Evolutionary conservation across 2,329 filamentous ascomycete species (phyloP).

Genomic region (Diaporthe australafricana): DNA sequence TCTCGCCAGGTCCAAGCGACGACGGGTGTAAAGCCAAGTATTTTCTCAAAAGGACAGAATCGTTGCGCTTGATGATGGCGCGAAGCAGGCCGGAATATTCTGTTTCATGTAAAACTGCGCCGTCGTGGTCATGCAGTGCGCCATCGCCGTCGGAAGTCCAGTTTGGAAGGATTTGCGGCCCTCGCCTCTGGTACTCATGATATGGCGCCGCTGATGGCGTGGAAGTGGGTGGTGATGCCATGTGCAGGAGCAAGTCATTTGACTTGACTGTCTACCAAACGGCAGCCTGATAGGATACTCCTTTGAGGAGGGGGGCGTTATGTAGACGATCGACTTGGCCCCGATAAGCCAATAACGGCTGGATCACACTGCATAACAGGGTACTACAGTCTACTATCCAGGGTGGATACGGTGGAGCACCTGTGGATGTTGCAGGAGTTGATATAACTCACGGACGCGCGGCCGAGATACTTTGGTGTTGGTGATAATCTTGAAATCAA

Average conservation of each 20-base stretch:
- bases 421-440: too few species aligned
- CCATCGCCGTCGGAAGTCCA: background rate
- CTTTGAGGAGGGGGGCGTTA: background rate
- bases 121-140: conserved; percentile 8
- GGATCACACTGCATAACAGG: background rate
- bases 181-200: background rate
- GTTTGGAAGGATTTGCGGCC: background rate
- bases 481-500: too few species aligned
- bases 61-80: conserved; percentile 10
- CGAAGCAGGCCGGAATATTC: background rate
- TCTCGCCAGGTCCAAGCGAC: background rate
- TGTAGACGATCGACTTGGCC: background rate
- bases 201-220: background rate
- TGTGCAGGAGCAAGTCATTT: background rate
- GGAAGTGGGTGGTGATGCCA: background rate
- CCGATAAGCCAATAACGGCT: background rate
- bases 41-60: background rate
- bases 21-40: background rate
- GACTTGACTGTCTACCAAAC: background rate
- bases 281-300: background rate
- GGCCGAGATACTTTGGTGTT: too few species aligned
- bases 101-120: conserved; percentile 8
- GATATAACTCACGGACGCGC: too few species aligned
- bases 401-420: too few species aligned
- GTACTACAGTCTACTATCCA: too few species aligned